Conservation (phyloP, 768 basidiomycete species). For the Cyathus striatus region DNA sequence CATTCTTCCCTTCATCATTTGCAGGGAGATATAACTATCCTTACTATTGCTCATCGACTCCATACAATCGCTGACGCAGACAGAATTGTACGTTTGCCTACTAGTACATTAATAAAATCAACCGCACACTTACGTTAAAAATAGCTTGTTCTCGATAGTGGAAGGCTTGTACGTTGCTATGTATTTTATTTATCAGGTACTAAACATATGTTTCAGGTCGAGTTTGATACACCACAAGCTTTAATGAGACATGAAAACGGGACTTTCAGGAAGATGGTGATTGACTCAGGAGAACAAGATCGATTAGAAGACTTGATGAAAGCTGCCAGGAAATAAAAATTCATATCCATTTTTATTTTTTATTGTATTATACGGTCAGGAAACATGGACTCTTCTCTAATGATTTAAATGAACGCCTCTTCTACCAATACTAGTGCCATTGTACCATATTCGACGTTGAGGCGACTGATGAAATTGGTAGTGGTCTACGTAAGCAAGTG, state of each 20-base stretch:
- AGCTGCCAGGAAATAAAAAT: too few relatives aligned
- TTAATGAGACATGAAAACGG: background rate
- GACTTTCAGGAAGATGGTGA: background rate
- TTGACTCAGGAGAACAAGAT: background rate
- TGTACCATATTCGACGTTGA: too few relatives aligned
- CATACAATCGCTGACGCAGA: slow-evolving; percentile 57
- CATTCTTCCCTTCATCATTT: slow-evolving; percentile 19
- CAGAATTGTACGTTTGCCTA: background rate
- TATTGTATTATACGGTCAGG: too few relatives aligned
- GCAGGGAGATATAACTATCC: slow-evolving; percentile 8
- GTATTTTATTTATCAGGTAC: background rate
- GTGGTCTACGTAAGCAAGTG: too few relatives aligned
- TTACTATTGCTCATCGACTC: slow-evolving; percentile 45
- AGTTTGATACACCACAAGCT: background rate
- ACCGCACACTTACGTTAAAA: background rate
- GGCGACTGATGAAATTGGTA: too few relatives aligned
- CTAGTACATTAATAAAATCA: background rate
- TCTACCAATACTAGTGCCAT: too few relatives aligned
- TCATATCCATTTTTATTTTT: too few relatives aligned
- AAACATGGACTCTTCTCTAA: too few relatives aligned
- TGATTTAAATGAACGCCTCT: too few relatives aligned
- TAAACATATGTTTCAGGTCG: background rate
- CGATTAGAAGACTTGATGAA: background rate
- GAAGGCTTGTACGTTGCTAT: slow-evolving; percentile 5
- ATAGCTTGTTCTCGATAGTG: background rate